These are phyloP conservation scores for Tephrocybe sp. DNA, from an alignment of 768 basidiomycete species.

Conservation along the genomic window DNA sequence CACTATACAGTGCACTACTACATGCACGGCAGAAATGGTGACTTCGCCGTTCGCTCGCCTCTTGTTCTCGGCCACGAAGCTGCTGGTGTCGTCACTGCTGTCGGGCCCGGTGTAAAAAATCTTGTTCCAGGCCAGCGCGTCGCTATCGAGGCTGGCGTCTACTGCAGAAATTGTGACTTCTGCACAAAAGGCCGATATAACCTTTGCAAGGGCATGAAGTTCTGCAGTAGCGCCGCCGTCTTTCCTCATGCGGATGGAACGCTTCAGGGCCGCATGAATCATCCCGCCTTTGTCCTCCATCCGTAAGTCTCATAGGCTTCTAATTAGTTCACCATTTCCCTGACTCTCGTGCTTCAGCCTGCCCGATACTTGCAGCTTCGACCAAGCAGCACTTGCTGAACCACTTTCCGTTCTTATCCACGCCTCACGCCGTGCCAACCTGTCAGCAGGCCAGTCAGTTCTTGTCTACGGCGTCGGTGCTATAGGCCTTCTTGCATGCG, in stretches of 20 bases:
- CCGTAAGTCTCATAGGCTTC: constrained; percentile 56
- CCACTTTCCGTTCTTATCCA: constrained; percentile 90
- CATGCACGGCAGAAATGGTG: constrained; percentile 85
- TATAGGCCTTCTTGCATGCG: constrained; percentile 88
- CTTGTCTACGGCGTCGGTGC: constrained; percentile 93
- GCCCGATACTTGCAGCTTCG: constrained; percentile 73
- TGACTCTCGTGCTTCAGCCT: constrained; percentile 43
- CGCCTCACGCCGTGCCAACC: constrained; percentile 46
- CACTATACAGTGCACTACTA: constrained; percentile 81
- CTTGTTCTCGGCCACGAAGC: constrained; percentile 94
- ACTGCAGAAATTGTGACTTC: constrained; percentile 74
- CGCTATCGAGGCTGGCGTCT: constrained; percentile 91
- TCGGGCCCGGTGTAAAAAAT: constrained; percentile 68
- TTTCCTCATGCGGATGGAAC: constrained; percentile 95
- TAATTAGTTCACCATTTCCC: constrained; percentile 7
- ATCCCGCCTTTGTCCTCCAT: constrained; percentile 83
- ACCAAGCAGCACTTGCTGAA: constrained; percentile 87
- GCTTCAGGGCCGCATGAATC: constrained; percentile 84
- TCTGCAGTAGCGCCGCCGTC: constrained; percentile 86
- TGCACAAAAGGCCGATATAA: constrained; percentile 86
- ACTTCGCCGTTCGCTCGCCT: constrained; percentile 83
- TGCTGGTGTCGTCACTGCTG: constrained; percentile 82
- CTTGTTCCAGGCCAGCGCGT: constrained; percentile 81
- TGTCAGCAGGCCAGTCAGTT: constrained; percentile 60
- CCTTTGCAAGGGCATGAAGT: constrained; percentile 87